These are phyloP conservation scores for Condylostoma magnum DNA, from an alignment of 169 alveolate species.

Conservation along the genomic window DNA sequence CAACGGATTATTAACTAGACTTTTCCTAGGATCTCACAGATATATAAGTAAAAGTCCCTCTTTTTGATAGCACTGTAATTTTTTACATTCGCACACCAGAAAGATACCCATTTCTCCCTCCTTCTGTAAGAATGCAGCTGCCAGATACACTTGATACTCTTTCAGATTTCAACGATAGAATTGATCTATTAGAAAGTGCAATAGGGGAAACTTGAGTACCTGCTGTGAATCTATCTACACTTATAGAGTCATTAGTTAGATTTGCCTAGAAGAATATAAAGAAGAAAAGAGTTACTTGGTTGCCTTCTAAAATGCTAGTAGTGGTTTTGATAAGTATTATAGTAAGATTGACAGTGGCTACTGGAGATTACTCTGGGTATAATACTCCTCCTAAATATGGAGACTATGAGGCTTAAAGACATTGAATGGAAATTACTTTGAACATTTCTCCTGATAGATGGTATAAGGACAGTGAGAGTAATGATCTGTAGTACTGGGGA, in stretches of 20 bases:
- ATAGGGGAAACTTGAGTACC: slow-evolving; percentile 23
- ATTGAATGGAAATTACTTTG: slow-evolving; percentile 88
- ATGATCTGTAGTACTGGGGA: slow-evolving; percentile 84
- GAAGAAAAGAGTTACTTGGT: not conserved
- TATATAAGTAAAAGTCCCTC: no score
- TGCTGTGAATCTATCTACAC: not conserved
- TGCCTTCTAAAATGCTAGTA: not conserved
- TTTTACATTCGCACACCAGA: slow-evolving; percentile 19
- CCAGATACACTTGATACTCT: not conserved
- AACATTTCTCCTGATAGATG: slow-evolving; percentile 56
- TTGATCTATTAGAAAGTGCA: slow-evolving; percentile 1
- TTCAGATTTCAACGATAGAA: not conserved
- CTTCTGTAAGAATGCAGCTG: not conserved
- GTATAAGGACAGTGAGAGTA: slow-evolving; percentile 58
- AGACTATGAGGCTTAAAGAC: slow-evolving; percentile 92
- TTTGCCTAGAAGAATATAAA: not conserved
- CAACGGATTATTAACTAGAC: no score
- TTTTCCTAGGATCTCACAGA: no score
- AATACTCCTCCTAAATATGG: slow-evolving; percentile 84
- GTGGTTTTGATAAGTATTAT: slow-evolving; percentile 38
- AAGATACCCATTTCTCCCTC: slow-evolving; percentile 27
- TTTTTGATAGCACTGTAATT: no score
- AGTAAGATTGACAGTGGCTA: slow-evolving; percentile 33
- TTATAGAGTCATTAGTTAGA: not conserved
- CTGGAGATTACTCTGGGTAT: slow-evolving; percentile 51